These are phyloP conservation scores for Fusarium zealandicum DNA, from an alignment of 2,329 filamentous ascomycete species.

Conservation along the genomic window DNA sequence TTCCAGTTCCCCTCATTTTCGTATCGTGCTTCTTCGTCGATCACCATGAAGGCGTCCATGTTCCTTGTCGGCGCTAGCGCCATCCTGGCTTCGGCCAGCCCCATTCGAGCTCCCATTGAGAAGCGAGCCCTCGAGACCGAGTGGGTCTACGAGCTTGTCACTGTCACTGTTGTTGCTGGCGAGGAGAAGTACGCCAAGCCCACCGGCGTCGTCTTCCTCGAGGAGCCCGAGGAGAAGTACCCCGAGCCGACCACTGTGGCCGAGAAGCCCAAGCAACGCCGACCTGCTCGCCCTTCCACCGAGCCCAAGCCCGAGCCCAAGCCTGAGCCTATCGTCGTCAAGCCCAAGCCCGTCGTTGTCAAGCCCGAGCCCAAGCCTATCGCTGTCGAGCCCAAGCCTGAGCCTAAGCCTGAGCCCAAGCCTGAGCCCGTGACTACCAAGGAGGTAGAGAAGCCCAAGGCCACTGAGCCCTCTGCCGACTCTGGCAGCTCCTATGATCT, in stretches of 20 bases:
- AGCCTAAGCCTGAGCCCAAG: slow-evolving; percentile 19
- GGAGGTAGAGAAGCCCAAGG: slow-evolving; percentile 12
- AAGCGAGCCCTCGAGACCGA: slow-evolving; percentile 52
- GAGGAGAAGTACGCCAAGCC: slow-evolving; percentile 26
- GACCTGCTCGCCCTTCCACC: slow-evolving; percentile 15
- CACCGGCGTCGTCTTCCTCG: slow-evolving; percentile 37
- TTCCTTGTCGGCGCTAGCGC: slow-evolving; percentile 56
- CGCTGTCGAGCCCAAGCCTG: background rate
- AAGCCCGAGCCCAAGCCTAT: slow-evolving; percentile 17
- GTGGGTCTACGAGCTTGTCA: slow-evolving; percentile 52
- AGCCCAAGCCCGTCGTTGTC: slow-evolving; percentile 23
- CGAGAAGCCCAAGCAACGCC: slow-evolving; percentile 22
- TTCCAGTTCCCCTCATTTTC: slow-evolving; percentile 26
- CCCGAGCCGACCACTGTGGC: slow-evolving; percentile 18
- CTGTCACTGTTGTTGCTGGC: slow-evolving; percentile 54
- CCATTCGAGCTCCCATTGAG: slow-evolving; percentile 45
- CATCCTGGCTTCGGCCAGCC: slow-evolving; percentile 54
- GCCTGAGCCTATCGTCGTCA: slow-evolving; percentile 6
- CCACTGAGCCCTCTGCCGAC: slow-evolving; percentile 7
- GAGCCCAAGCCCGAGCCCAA: slow-evolving; percentile 7
- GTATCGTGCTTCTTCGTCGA: slow-evolving; percentile 21
- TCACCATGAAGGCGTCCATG: slow-evolving; percentile 60
- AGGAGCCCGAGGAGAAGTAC: slow-evolving; percentile 23
- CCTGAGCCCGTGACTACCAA: slow-evolving; percentile 13
- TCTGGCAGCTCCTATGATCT: slow-evolving; percentile 15